Evolutionary conservation across 352 stramenopile species (phyloP), one percentile per base, ranked within the genome.

Genomic region (Phytophthora europaea): DNA sequence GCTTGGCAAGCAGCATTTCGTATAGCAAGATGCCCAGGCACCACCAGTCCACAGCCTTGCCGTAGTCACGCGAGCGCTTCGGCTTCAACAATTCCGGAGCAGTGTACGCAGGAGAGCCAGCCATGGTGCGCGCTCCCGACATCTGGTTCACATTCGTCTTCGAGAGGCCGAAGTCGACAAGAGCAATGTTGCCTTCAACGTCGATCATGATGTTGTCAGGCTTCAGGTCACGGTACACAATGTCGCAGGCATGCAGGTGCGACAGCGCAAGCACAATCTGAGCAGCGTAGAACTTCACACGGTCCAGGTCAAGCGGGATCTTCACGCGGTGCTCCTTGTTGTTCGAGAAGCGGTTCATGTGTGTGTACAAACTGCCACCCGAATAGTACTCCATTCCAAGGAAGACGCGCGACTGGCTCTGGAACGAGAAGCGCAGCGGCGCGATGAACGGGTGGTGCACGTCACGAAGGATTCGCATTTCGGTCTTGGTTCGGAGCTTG

Each of bases 191-290:
- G 51, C 94, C 96, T 38, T 97, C 90, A 9, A 94, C 83, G 73
- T 99, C 96, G 53, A 99, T 90, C 79, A 98, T 97, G 54, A 99
- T 93, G 76, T 99, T 99, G 70, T 99, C 95, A 2, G 97, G 97
- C 67, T 99, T 99, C 22, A 99, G 74, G 65, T 99, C 97, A 58
- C 93, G 89, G 78, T 99, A 99, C 13, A 99, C 92, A 73, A 99
- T 98, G 79, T 98, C 93, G 58, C 90, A 95, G 12, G 92, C 87
- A 75, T 99, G 95, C 16, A 98, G 60, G 69, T 98, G 93, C 40
- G 89, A 96, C 34, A 99, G 80, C 31, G 90, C 95, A 0, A 98
- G 79, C 40, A 95, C 87, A 60, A 99, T 98, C 82, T 99, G 95
- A 52, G 95, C 94, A 9, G 87, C 81, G 75, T 98, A 98, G 58